Evolutionary conservation across 177 flowering plant species (phyloP).

Genomic region (Vitis hybrid): DNA sequence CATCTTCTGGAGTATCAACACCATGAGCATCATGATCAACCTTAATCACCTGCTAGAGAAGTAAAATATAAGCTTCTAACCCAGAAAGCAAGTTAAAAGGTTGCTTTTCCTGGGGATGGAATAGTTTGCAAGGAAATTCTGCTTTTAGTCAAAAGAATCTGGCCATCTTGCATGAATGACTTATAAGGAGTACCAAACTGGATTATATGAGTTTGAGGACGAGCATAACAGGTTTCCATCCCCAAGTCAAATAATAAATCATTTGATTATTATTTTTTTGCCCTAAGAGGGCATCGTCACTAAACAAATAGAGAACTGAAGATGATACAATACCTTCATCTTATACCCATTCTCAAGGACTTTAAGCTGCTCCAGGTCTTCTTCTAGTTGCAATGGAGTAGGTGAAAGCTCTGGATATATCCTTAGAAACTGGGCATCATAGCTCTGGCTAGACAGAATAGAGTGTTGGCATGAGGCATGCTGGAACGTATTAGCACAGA

Average conservation of each 20-base stretch:
- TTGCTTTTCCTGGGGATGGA: no score
- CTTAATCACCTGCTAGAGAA: slow-evolving; percentile 43
- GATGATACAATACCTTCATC: slow-evolving; percentile 69
- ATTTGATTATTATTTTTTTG: no score
- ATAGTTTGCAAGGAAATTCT: no score
- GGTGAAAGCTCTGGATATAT: slow-evolving; percentile 80
- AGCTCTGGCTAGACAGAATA: slow-evolving; percentile 52
- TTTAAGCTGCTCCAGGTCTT: slow-evolving; percentile 95
- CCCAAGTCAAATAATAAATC: no score
- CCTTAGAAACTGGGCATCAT: slow-evolving; percentile 70
- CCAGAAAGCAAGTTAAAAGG: no score
- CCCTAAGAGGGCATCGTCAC: background rate
- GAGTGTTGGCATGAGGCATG: background rate
- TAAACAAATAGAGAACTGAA: background rate
- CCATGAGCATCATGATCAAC: slow-evolving; percentile 61
- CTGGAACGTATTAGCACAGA: background rate
- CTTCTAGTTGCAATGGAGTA: slow-evolving; percentile 94
- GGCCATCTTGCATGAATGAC: no score
- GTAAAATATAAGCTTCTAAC: background rate
- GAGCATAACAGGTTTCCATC: no score
- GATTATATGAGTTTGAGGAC: no score
- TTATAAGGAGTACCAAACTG: no score
- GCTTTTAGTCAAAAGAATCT: no score
- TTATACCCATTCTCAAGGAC: slow-evolving; percentile 98
- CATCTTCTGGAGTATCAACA: slow-evolving; percentile 54